Evolutionary conservation across 495 filamentous ascomycete genomes (phyloP), one percentile per base, ranked within the genome.

Genomic region (Rusavskia elegans): DNA sequence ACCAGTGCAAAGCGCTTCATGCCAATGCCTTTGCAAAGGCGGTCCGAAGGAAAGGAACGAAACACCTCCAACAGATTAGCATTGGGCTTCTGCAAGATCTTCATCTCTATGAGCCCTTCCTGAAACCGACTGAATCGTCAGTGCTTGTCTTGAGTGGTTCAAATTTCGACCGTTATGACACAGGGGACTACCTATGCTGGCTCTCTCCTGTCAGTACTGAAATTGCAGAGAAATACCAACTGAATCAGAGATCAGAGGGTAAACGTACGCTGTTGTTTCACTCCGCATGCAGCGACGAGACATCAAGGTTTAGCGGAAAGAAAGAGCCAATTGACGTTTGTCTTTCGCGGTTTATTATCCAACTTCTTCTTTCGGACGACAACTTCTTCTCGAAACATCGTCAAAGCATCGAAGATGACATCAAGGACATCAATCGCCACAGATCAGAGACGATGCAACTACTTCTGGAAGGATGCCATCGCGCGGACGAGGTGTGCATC

Each of bases 31-130:
- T 48, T n/a, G 8, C 30, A 35, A n/a, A 48, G 23, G 11, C 20
- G 7, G 45, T 29, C 30, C 45, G 45, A 27, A 48, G 9, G 45
- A 48, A 3, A 29, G 45, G 0, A 29, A 30, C 45, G 23, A 48
- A 48, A 29, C 45, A 48, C 6, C 21, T 48, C 45, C 45, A 48
- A 48, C 45, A 48, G 45, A 48, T 48, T 10, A 48, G 45, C 45
- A 17, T 48, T 6, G 16, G 23, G n/a, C 23, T 48, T 35, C 23
- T 25, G 17, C n/a, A 29, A 1, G 23, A 9, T 35, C 13, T 29
- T 17, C 8, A 48, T 13, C 30, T 27, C 45, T 48, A 48, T 48
- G 0, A 30, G n/a, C 30, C 30, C 1, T 29, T 17, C 0, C 7
- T 27, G 45, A 17, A 48, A 14, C 2, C 10, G 3, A n/a, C 23